Conservation (phyloP, 805 yeast genomes). For the Kodamaea kakaduensis region DNA sequence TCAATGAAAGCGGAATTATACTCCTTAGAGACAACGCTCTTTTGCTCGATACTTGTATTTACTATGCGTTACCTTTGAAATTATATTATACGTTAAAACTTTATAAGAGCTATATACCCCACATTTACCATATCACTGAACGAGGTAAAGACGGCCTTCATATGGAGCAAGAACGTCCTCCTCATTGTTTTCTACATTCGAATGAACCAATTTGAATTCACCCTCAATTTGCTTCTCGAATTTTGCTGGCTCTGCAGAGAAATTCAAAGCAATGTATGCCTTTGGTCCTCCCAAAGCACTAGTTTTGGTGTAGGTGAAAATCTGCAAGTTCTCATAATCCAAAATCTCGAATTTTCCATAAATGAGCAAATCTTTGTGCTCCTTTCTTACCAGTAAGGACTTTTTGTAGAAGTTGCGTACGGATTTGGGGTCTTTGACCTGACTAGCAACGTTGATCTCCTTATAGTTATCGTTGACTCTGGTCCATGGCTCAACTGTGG, state of each 20-base stretch:
- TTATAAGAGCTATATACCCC: too few relatives aligned
- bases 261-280: conserved; percentile 42
- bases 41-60: too few relatives aligned
- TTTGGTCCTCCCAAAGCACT: conserved; percentile 18
- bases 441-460: conserved; percentile 46
- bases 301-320: conserved; percentile 41
- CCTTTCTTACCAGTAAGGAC: conserved; percentile 42
- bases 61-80: too few relatives aligned
- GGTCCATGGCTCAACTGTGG: conserved; percentile 51
- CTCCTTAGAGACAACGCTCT: too few relatives aligned
- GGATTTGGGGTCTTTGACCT: conserved; percentile 43
- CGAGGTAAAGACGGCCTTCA: conserved; percentile 43
- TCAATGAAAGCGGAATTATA: neutral
- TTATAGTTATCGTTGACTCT: conserved; percentile 46
- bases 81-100: too few relatives aligned
- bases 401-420: conserved; percentile 44
- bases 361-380: conserved; percentile 39
- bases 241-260: conserved; percentile 28
- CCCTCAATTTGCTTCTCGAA: conserved; percentile 30
- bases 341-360: conserved; percentile 45
- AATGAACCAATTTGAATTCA: conserved; percentile 25
- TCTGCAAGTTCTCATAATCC: conserved; percentile 40
- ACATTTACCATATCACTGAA: conserved; percentile 13
- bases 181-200: conserved; percentile 26
- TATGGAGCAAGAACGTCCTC: conserved; percentile 34